Percentiles rank a stretch among this genome's conserved stretches.
phyloP scores from a whole-genome alignment of 116 monocot species.

The Iris pallida region DNA sequence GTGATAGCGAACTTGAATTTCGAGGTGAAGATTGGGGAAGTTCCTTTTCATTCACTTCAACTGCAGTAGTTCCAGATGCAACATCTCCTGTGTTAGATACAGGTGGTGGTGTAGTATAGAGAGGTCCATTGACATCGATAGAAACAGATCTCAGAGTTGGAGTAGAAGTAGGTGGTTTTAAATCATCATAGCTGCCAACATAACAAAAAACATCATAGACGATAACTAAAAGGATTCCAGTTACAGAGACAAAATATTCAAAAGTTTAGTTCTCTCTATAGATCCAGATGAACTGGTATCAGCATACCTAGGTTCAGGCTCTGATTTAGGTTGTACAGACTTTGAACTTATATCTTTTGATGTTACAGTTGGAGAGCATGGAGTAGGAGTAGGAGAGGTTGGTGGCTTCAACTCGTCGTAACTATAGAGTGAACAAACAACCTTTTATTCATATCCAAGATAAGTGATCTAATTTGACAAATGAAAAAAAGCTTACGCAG shows the following conservation, averaged over 20 bases:
- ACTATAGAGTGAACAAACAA: neutral
- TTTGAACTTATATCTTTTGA: no score
- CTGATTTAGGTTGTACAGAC: no score
- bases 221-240: no score
- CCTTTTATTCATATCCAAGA: neutral
- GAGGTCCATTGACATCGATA: neutral
- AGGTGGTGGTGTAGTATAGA: neutral
- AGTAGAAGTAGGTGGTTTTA: slow-evolving; percentile 8
- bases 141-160: slow-evolving; percentile 4
- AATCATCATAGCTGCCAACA: neutral
- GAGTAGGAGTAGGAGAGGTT: slow-evolving; percentile 3
- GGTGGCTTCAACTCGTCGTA: slow-evolving; percentile 4
- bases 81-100: slow-evolving; percentile 6
- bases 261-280: no score
- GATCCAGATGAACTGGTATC: no score
- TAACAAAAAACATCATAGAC: no score
- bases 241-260: no score
- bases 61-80: neutral
- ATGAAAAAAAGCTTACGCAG: slow-evolving; percentile 25
- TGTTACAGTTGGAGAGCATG: no score
- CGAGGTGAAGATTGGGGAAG: neutral
- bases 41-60: neutral
- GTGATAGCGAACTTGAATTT: slow-evolving; percentile 5
- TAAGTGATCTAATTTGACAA: neutral
- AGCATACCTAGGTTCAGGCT: no score